Evolutionary conservation across 2,329 filamentous ascomycete species (phyloP), one percentile per base, ranked within the genome.

Genomic region (Phialophora expanda): DNA sequence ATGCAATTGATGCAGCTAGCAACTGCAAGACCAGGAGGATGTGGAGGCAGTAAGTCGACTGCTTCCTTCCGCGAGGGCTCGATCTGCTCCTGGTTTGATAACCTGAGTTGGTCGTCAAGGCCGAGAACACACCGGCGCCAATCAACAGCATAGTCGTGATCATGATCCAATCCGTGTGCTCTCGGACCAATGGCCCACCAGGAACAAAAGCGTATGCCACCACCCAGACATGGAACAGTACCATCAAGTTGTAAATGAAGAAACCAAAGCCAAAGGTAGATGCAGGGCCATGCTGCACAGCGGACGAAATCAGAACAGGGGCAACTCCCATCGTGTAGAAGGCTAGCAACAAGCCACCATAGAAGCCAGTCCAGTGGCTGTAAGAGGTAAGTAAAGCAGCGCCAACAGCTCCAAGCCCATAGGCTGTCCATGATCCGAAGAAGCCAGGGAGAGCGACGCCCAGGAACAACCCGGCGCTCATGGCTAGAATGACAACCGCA

Each of bases 141-240:
- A 99, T 89, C 65, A 89, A 83, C 2, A 92, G 76, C 91, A 98
- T 96, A 75, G 86, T 96, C 7, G 86, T 86, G 5, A 87, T 85
- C 92, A 98, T 96, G 74, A 99, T 85, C 91, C 93, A 97, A 76
- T 98, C 94, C 1, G 93, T 99, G 75, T 89, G 93, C 77, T 99
- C 95, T 53, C 95, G 89, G 51, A 99, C 91, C 0, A 97, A 85
- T 2, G 92, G 92, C 1, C 95, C 95, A 59, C 95, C 95, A 1
- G 95, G 95, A 2, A 99, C 95, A 73, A 99, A 99, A 12, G 95
- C 95, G 74, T 99, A 99, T 1, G 95, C 95, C 11, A 99, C 95
- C 41, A 97, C 91, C 95, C 95, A 99, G 62, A 97, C 93, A 75
- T 98, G 94, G 83, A 97, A 97, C n/a, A 99, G 86, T 4, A 97